Evolutionary conservation across 257 asterid genomes (phyloP), one percentile per base, ranked within the genome.

Genomic region (Nicotiana attenuata): DNA sequence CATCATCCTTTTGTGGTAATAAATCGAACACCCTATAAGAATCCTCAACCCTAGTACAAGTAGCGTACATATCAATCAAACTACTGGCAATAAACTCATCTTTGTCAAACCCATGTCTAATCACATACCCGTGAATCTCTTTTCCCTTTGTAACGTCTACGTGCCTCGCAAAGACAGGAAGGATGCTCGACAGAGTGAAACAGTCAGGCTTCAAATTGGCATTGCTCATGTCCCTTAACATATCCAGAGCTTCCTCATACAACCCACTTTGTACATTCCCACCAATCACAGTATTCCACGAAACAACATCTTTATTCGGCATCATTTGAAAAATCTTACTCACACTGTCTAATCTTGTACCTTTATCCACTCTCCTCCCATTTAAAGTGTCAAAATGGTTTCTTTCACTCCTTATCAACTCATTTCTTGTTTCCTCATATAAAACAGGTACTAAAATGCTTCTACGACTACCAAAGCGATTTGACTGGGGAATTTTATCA

Each of bases 11-110:
- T 52, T 55, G 85, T 78, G 94, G 90, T 69, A 85, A 88, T 28
- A 59, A 85, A 68, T 68, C 63, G 73, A 95, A 95, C 83, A 93
- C 88, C 84, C 80, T 87, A 85, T 65, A 85, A 14, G 97, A 90
- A 87, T 96, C 97, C 76, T 88, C 97, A 63, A 90, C 84, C 17
- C 80, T 91, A 7, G 88, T 66, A 81, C 97, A 94, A 82, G 89
- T 96, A 55, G 97, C 97, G 26, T 96, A 96, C 97, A 96, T 92
- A 84, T 94, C 99, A 45, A 91, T 91, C 94, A 96, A 94, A 84
- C 97, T 90, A 77, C 99, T 96, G 31, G 89, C 91, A 5, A 94
- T 84, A 79, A 87, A 96, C 28, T 88, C 86, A 81, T 96, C 97
- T 65, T 80, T 86, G 73, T 89, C 97, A 73, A 88, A 88, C 64